Conservation (phyloP, 2,329 filamentous ascomycete genomes). For the Lecanicillium sp. region DNA sequence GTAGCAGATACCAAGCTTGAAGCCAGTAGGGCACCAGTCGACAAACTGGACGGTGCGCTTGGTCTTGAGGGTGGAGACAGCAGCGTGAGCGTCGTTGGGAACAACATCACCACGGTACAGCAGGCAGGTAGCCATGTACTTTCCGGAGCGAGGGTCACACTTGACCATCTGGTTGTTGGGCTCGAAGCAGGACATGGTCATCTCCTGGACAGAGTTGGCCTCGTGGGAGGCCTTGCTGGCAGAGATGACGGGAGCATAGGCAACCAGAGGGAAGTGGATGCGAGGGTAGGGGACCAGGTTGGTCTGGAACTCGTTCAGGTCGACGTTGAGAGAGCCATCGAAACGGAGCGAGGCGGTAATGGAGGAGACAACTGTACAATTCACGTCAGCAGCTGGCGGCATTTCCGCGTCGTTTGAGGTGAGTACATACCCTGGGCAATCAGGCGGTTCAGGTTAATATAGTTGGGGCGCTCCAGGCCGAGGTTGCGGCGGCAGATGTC, state of each 20-base stretch:
- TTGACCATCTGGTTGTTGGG: slow-evolving; percentile 99
- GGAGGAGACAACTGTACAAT: slow-evolving; percentile 74
- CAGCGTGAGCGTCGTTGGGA: slow-evolving; percentile 86
- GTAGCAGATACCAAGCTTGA: slow-evolving; percentile 99
- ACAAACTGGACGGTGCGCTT: slow-evolving; percentile 99
- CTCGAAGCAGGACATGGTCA: slow-evolving; percentile 99
- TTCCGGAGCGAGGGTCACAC: slow-evolving; percentile 96
- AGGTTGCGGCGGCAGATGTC: slow-evolving; percentile 98
- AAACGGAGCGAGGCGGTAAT: slow-evolving; percentile 98
- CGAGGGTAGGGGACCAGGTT: slow-evolving; percentile 98
- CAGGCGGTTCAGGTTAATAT: slow-evolving; percentile 97
- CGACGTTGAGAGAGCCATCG: slow-evolving; percentile 97
- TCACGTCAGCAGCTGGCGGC: slow-evolving; percentile 14
- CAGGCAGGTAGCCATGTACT: slow-evolving; percentile 99
- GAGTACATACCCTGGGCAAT: slow-evolving; percentile 74
- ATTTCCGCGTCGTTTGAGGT: neutral
- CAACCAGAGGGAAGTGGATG: slow-evolving; percentile 98
- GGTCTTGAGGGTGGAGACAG: slow-evolving; percentile 95
- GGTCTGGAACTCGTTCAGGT: slow-evolving; percentile 99
- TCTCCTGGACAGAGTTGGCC: slow-evolving; percentile 96
- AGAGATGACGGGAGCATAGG: slow-evolving; percentile 90
- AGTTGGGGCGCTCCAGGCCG: slow-evolving; percentile 93
- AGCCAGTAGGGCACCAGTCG: slow-evolving; percentile 99
- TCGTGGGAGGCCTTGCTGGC: slow-evolving; percentile 94
- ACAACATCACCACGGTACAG: slow-evolving; percentile 98